Base-by-base conservation (phyloP, 805 yeast species). In the Myxozyma geophila region DNA sequence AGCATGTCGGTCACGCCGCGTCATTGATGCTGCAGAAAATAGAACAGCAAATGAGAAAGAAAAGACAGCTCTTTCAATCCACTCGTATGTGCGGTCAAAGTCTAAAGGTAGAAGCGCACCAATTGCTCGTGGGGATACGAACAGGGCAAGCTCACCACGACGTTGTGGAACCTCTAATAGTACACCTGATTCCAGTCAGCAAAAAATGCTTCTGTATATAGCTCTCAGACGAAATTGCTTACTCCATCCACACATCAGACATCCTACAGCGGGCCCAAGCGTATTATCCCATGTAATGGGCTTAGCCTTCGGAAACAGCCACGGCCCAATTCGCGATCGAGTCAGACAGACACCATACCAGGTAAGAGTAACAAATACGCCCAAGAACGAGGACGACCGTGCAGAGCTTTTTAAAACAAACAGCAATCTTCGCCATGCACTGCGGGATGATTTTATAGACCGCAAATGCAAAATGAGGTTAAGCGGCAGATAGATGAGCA, bases 271-370 rank as follows among this genome's bases (percentile, higher is more conserved):
- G 6, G 82, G 81, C 1, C 76, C 81, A 21, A 74, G 71, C 5
- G 79, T 77, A 53, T 74, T 74, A 62, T 81, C 84, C 71, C 77
- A 78, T 19, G 72, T 59, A 2, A 75, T 73, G 23, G 67, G 67
- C 8, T 79, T 76, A 0, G 74, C 74, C 2, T 70, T 60, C 3
- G 83, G 82, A 65, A 79, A 77, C 19, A 81, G 55, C 21, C 58
- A 60, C 2, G 83, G 83, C 0, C 80, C 74, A 2, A 80, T 56
- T 59, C 82, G 67, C 3, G 77, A 75, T 54, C 85, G 70, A 2
- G 76, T 74, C 28, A 81, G 71, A 69, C 85, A 81, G 13, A 82
- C 83, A 8, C 78, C 77, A 65, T 82, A 82, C 84, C 84, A 81
- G 62, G 74, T 74, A 51, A 80, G 71, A 13, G 75, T 75, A 36